Evolutionary conservation across 148 eudicot genomes (phyloP), one percentile per base, ranked within the genome.

Genomic region (Rhododendron ovatum): DNA sequence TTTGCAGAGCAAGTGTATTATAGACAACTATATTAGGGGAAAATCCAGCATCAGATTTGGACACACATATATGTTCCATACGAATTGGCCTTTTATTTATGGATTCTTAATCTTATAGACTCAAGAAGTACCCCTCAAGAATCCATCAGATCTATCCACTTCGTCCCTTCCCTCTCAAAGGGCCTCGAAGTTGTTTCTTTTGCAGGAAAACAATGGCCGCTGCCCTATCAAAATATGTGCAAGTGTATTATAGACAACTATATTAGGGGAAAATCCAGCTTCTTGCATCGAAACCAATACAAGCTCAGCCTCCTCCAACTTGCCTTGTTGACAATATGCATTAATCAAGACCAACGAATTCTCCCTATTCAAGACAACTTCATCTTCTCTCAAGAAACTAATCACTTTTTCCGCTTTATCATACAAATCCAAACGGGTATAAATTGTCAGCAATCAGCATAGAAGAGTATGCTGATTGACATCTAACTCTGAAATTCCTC

Each of bases 371-470:
- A 92, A 53, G 61, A 85, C 85, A 81, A 96, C 91, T 74, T 77
- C 87, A 87, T 94, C 99, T 83, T 92, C 87, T 86, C 80, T 87
- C 90, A 96, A 78, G 65, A 94, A 88, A 69, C 84, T 79, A 86
- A 96, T 93, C 41, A 94, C 83, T 65, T 90, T 89, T 88, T 96
- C 98, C 4, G 99, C 98, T 90, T 94, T 93, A 28, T 88, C 69
- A 89, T 93, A 89, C 91, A 95, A 90, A 24, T 95, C 93, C 84
- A 92, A 82, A 74, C 99, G 96, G 24, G 96, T 93, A 88, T 96
- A 95, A 78, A 96, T 92, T 2, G 98, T 96, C 84, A 95, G 91
- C 99, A 96, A 98, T 96, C 84, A 95, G 91, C 99, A 96, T 95
- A 26, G 99, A 86, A 12, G 99, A 95, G 88, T 96, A 96, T 5